Conservation (phyloP, 176 grass and related monocot species). For the Bothriochloa decipiens region DNA sequence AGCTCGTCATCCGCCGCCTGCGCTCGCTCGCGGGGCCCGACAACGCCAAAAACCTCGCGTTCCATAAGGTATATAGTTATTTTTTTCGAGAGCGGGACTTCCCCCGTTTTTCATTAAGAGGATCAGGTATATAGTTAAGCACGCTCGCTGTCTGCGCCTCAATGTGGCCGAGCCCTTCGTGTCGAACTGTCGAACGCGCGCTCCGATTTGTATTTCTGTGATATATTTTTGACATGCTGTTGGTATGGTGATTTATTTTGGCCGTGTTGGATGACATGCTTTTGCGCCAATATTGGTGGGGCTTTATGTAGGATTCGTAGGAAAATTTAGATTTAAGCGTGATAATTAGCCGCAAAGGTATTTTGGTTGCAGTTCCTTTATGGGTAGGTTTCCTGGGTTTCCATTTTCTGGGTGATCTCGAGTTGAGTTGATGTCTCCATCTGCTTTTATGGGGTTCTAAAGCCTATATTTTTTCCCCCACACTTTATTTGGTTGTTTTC, state of each 20-base stretch:
- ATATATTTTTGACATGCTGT: not conserved
- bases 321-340: not conserved
- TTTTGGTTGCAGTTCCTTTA: not conserved
- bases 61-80: conserved; percentile 66
- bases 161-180: not conserved
- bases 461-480: not conserved
- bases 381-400: not conserved
- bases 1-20: conserved; percentile 72
- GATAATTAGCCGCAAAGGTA: not conserved
- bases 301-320: not conserved
- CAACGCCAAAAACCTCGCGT: conserved; percentile 49
- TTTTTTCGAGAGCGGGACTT: too few species aligned
- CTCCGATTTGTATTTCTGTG: not conserved
- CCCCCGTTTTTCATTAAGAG: too few species aligned
- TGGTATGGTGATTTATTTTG: not conserved
- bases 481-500: not conserved
- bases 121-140: conserved; percentile 43
- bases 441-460: not conserved
- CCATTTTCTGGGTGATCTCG: not conserved
- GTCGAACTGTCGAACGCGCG: not conserved
- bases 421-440: not conserved
- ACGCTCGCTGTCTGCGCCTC: not conserved
- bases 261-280: not conserved
- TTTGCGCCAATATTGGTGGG: not conserved
- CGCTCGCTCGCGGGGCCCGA: conserved; percentile 64